Evolutionary conservation across 805 yeast species (phyloP).

Genomic region (Metschnikowia hibisci): DNA sequence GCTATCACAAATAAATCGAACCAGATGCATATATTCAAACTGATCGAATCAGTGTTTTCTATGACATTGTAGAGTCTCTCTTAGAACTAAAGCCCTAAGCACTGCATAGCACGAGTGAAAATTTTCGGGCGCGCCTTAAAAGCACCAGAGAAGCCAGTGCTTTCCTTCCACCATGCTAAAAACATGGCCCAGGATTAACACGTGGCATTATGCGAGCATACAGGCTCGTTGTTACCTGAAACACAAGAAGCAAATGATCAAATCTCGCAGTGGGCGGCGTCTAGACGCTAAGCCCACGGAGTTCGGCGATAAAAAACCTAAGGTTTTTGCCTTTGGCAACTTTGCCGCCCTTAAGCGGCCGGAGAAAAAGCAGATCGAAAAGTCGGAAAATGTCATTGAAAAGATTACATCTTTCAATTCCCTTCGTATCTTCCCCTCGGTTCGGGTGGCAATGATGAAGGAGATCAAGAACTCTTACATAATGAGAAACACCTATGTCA

Average conservation of each 20-base stretch:
- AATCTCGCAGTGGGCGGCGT: conserved; percentile 14
- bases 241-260: conserved; percentile 12
- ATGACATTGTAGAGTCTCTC: too few species aligned
- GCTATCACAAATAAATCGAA: too few species aligned
- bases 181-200: conserved; percentile 5
- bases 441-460: conserved; percentile 54
- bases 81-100: conserved; percentile 4
- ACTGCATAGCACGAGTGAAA: conserved; percentile 5
- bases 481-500: conserved; percentile 31
- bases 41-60: too few species aligned
- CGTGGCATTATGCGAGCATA: neutral
- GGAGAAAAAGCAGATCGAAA: conserved; percentile 16
- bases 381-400: conserved; percentile 21
- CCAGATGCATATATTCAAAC: too few species aligned
- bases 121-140: conserved; percentile 9
- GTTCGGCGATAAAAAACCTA: conserved; percentile 7
- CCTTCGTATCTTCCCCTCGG: conserved; percentile 61
- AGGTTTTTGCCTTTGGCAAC: conserved; percentile 21
- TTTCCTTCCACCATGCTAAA: conserved; percentile 4
- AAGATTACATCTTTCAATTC: conserved; percentile 64
- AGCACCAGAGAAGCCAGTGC: neutral
- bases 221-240: conserved; percentile 7
- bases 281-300: conserved; percentile 19
- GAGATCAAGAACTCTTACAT: conserved; percentile 45
- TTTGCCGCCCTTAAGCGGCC: conserved; percentile 22